Evolutionary conservation across 2,329 filamentous ascomycete genomes (phyloP).

Genomic region (Purpureocillium lavendulum): DNA sequence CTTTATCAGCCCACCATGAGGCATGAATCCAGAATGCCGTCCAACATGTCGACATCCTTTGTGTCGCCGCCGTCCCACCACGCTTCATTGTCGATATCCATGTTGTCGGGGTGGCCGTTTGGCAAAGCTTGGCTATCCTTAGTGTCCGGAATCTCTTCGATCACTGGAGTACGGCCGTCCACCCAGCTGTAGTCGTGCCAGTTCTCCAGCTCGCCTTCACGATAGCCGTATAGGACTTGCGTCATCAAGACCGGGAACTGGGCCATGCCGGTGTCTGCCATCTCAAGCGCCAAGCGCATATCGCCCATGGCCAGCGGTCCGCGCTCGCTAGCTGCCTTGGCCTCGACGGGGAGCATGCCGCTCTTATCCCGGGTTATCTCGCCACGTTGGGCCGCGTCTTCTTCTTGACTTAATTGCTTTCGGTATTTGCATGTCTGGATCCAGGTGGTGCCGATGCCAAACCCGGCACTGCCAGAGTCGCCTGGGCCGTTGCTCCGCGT

Average conservation of each 20-base stretch:
- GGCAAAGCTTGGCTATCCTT: constrained; percentile 22
- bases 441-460: constrained; percentile 58
- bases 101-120: constrained; percentile 46
- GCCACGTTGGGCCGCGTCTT: constrained; percentile 63
- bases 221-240: constrained; percentile 60
- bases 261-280: constrained; percentile 67
- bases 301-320: constrained; percentile 71
- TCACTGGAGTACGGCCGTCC: constrained; percentile 24
- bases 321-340: constrained; percentile 64
- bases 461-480: constrained; percentile 51
- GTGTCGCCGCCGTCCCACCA: constrained; percentile 54
- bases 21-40: constrained; percentile 49
- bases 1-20: constrained; percentile 35
- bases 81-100: constrained; percentile 51
- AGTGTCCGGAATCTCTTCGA: constrained; percentile 18
- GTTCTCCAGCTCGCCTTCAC: constrained; percentile 67
- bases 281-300: constrained; percentile 63
- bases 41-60: constrained; percentile 42
- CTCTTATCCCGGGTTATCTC: constrained; percentile 66
- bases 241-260: constrained; percentile 70
- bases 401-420: constrained; percentile 66
- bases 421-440: constrained; percentile 76
- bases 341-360: constrained; percentile 73
- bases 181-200: constrained; percentile 53
- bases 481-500: constrained; percentile 58